Evolutionary conservation across 345 rosid species (phyloP).

Genomic region (Eucalyptus paniculata): DNA sequence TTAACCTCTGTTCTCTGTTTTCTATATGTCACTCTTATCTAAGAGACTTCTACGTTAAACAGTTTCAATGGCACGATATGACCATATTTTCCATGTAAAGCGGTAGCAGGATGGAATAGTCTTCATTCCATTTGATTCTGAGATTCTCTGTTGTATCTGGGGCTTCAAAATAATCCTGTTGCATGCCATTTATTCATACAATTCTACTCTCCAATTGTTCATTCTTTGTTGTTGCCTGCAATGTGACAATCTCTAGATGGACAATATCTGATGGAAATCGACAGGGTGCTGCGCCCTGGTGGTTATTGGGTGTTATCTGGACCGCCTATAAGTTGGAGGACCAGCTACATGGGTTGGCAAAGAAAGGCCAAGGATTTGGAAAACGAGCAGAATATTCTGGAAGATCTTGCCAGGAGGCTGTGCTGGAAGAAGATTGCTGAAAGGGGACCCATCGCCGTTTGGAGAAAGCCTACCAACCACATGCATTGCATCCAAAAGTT

Average conservation of each 20-base stretch:
- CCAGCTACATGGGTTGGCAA: slow-evolving; percentile 30
- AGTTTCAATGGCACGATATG: neutral
- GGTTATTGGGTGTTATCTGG: slow-evolving; percentile 69
- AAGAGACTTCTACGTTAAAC: neutral
- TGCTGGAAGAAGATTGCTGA: slow-evolving; percentile 70
- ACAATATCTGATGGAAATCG: slow-evolving; percentile 59
- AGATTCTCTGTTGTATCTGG: neutral
- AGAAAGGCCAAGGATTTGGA: slow-evolving; percentile 21
- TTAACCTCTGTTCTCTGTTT: neutral
- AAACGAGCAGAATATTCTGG: slow-evolving; percentile 32
- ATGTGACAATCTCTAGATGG: slow-evolving; percentile 28
- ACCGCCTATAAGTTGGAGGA: slow-evolving; percentile 49
- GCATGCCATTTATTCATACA: neutral
- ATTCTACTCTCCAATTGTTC: neutral
- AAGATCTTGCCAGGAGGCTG: slow-evolving; percentile 33
- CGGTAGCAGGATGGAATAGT: neutral
- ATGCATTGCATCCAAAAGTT: slow-evolving; percentile 26
- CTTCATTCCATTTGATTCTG: neutral
- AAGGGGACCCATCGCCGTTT: slow-evolving; percentile 34
- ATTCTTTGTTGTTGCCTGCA: neutral
- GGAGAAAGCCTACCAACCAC: slow-evolving; percentile 64
- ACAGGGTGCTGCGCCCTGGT: slow-evolving; percentile 55
- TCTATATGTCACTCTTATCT: neutral
- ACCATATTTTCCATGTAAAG: neutral
- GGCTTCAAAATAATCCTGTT: neutral